Evolutionary conservation across 129 eudicot genomes (phyloP).

Genomic region (Lactuca saligna): DNA sequence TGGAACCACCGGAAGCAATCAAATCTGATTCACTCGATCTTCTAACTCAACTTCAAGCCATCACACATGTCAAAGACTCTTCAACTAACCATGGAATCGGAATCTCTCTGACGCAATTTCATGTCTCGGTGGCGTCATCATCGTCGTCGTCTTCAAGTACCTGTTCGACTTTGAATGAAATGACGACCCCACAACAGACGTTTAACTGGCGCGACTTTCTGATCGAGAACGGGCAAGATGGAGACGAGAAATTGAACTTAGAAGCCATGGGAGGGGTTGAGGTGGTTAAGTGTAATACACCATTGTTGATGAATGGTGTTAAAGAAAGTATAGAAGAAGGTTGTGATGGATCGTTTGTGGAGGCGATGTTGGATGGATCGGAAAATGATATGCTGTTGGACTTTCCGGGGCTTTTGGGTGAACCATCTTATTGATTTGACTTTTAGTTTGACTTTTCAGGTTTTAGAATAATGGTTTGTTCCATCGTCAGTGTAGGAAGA

Average conservation of each 20-base stretch:
- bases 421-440: conserved; percentile 42
- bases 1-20: conserved; percentile 30
- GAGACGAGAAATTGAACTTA: conserved; percentile 21
- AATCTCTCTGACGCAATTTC: conserved; percentile 14
- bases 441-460: conserved; percentile 21
- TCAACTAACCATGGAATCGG: conserved; percentile 31
- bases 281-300: conserved; percentile 14
- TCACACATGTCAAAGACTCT: conserved; percentile 49
- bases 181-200: conserved; percentile 29
- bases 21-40: conserved; percentile 54
- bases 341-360: conserved; percentile 64
- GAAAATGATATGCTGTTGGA: conserved; percentile 63
- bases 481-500: conserved; percentile 7
- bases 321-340: conserved; percentile 33
- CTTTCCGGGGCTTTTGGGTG: conserved; percentile 70
- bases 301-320: conserved; percentile 11
- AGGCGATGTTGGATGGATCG: conserved; percentile 59
- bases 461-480: conserved; percentile 18
- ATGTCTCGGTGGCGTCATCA: conserved; percentile 25
- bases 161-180: conserved; percentile 39
- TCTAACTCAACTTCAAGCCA: conserved; percentile 67
- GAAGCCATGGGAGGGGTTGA: conserved; percentile 22
- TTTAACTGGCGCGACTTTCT: conserved; percentile 82
- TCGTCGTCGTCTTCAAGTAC: conserved; percentile 40
- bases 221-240: conserved; percentile 51